These are phyloP conservation scores for Bryoglossum gracile DNA, from an alignment of 495 filamentous ascomycete genomes.

Conservation along the genomic window DNA sequence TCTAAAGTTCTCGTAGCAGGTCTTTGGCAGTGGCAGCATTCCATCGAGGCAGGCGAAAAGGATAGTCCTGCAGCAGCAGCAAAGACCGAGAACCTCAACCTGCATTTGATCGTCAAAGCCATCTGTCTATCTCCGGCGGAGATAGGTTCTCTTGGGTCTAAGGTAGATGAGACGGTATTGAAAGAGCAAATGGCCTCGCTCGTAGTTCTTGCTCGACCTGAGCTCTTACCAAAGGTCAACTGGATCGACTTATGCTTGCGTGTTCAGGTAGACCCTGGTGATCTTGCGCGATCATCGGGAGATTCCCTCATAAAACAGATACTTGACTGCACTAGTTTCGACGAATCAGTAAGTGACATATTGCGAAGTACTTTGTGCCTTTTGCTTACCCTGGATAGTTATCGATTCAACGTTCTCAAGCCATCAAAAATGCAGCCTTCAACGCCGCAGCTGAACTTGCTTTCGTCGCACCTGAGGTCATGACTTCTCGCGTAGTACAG, in stretches of 20 bases:
- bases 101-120: constrained; percentile 59
- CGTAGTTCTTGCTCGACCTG: constrained; percentile 68
- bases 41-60: constrained; percentile 58
- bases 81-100: constrained; percentile 53
- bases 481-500: constrained; percentile 67
- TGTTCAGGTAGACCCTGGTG: constrained; percentile 73
- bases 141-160: constrained; percentile 30
- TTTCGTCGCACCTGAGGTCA: constrained; percentile 80
- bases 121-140: constrained; percentile 53
- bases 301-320: constrained; percentile 41
- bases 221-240: constrained; percentile 65
- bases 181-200: constrained; percentile 63
- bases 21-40: constrained; percentile 76
- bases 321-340: constrained; percentile 37
- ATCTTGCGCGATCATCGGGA: constrained; percentile 52
- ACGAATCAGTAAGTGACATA: constrained; percentile 36
- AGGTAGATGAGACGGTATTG: constrained; percentile 35
- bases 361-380: not conserved
- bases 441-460: constrained; percentile 80
- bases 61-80: constrained; percentile 65
- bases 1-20: constrained; percentile 56
- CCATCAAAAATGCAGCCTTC: constrained; percentile 62
- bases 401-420: constrained; percentile 29
- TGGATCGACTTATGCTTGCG: constrained; percentile 87
- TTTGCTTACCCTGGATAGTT: not conserved